phyloP scores from a whole-genome alignment of 2,329 filamentous ascomycete genomes.

The Fusarium fracticaudum region DNA sequence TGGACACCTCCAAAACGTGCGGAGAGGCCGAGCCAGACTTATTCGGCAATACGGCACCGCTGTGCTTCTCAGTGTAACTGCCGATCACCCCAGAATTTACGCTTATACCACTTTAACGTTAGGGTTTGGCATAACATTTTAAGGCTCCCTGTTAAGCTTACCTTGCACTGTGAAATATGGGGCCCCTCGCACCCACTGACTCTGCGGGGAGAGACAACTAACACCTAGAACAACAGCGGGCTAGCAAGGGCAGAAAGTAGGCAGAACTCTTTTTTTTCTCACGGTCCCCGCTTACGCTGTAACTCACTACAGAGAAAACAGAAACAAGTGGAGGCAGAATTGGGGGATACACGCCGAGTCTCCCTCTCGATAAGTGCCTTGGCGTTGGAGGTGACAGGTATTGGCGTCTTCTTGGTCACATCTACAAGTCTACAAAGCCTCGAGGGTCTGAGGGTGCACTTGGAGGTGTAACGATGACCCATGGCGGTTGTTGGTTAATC shows the following conservation, averaged over 20 bases:
- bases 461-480: neutral
- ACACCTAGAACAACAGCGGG: neutral
- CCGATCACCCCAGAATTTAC: constrained; percentile 25
- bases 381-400: constrained; percentile 7
- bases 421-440: neutral
- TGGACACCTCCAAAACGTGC: constrained; percentile 14
- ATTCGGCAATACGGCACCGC: constrained; percentile 35
- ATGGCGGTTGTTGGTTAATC: constrained; percentile 5
- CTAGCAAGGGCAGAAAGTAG: neutral
- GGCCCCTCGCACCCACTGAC: neutral
- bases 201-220: neutral
- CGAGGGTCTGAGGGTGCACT: neutral
- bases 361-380: constrained; percentile 1
- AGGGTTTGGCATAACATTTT: constrained; percentile 10
- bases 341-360: constrained; percentile 2
- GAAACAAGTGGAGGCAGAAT: neutral
- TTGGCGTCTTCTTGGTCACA: neutral
- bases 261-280: neutral
- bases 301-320: neutral
- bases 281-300: neutral
- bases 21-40: constrained; percentile 29
- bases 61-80: constrained; percentile 4
- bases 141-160: constrained; percentile 28
- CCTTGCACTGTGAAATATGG: constrained; percentile 25
- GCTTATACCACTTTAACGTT: constrained; percentile 25